These are phyloP conservation scores for Verticillium nubilum DNA, from an alignment of 2,329 filamentous ascomycete genomes.

Conservation along the genomic window DNA sequence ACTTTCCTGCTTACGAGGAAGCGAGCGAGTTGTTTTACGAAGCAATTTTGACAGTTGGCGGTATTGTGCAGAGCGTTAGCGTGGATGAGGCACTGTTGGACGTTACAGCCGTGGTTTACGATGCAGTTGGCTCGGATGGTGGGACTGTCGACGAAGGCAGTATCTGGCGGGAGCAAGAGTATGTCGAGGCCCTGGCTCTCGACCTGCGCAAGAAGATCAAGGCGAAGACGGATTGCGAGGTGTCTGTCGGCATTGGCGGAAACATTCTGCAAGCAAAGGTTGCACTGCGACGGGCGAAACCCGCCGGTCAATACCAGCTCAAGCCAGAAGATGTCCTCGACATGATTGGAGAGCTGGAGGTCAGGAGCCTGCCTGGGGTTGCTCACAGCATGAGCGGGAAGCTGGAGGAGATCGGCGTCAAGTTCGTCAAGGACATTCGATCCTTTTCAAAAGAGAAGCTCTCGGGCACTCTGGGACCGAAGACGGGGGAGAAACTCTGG, in stretches of 20 bases:
- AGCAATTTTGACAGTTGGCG: slow-evolving; percentile 71
- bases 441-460: slow-evolving; percentile 72
- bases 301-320: slow-evolving; percentile 86
- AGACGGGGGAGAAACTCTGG: slow-evolving; percentile 86
- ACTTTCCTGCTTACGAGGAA: slow-evolving; percentile 91
- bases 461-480: slow-evolving; percentile 71
- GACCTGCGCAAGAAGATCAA: slow-evolving; percentile 65
- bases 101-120: slow-evolving; percentile 64
- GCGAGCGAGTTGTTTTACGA: slow-evolving; percentile 86
- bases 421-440: slow-evolving; percentile 76
- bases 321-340: slow-evolving; percentile 73
- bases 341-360: slow-evolving; percentile 71
- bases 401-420: slow-evolving; percentile 80
- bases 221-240: slow-evolving; percentile 71
- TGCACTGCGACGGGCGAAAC: slow-evolving; percentile 85
- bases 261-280: slow-evolving; percentile 92
- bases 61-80: slow-evolving; percentile 90
- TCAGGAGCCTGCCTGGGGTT: slow-evolving; percentile 85
- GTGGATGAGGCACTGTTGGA: slow-evolving; percentile 94
- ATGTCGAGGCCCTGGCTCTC: slow-evolving; percentile 66
- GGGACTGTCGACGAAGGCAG: slow-evolving; percentile 60
- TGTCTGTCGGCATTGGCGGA: slow-evolving; percentile 86
- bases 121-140: slow-evolving; percentile 61
- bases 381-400: slow-evolving; percentile 84
- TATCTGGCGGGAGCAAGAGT: slow-evolving; percentile 72